Evolutionary conservation across 805 yeast species (phyloP).

Genomic region (Jamesozyma lodderae): DNA sequence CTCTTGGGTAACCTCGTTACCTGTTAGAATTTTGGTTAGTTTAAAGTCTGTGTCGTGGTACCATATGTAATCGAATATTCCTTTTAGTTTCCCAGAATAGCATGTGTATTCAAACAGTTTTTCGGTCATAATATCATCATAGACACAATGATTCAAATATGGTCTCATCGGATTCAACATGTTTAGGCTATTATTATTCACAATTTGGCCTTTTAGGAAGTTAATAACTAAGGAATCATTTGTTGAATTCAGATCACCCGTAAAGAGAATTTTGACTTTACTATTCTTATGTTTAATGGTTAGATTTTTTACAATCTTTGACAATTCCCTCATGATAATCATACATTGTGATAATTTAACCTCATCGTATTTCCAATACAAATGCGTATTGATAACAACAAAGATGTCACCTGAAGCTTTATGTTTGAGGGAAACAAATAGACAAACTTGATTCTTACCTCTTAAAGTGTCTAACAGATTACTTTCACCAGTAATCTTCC

Average conservation of each 20-base stretch:
- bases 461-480: constrained; percentile 30
- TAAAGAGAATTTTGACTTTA: constrained; percentile 35
- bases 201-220: constrained; percentile 32
- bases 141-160: constrained; percentile 26
- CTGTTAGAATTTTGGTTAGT: constrained; percentile 43
- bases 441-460: constrained; percentile 48
- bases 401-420: constrained; percentile 32
- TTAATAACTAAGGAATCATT: constrained; percentile 42
- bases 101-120: constrained; percentile 34
- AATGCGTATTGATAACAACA: constrained; percentile 49
- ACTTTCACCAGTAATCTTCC: constrained; percentile 20
- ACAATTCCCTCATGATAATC: constrained; percentile 33
- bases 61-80: constrained; percentile 54
- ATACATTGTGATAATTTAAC: constrained; percentile 47
- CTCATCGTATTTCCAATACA: constrained; percentile 51
- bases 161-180: constrained; percentile 27
- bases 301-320: constrained; percentile 20
- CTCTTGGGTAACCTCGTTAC: constrained; percentile 28
- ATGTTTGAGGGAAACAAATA: constrained; percentile 43
- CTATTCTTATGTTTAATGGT: constrained; percentile 8
- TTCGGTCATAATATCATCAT: constrained; percentile 24
- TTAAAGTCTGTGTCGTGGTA: constrained; percentile 35
- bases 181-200: constrained; percentile 23
- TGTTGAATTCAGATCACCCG: constrained; percentile 51
- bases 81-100: constrained; percentile 41